phyloP scores from a whole-genome alignment of 192 early-diverging fungal species.

The Geranomyces variabilis region DNA sequence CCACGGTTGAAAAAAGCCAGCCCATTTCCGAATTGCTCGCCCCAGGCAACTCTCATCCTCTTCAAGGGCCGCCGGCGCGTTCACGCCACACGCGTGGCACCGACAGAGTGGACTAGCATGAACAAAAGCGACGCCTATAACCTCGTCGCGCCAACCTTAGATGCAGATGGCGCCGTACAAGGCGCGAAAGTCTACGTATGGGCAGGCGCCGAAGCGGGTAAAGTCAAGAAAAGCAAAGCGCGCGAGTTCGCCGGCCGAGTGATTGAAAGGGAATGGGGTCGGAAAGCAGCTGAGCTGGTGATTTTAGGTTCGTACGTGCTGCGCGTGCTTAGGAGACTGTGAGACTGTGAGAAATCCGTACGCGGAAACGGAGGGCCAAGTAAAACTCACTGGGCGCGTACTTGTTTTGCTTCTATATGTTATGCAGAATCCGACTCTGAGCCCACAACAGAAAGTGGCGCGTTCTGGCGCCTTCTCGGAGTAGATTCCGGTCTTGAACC shows the following conservation, averaged over 20 bases:
- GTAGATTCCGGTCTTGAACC: background rate
- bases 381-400: too few relatives aligned
- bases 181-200: conserved; percentile 33
- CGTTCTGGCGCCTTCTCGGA: conserved; percentile 11
- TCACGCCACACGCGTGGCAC: conserved; percentile 19
- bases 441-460: background rate
- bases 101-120: background rate
- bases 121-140: conserved; percentile 38
- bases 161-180: conserved; percentile 6
- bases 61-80: conserved; percentile 41
- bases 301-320: background rate
- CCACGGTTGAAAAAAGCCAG: background rate
- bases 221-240: conserved; percentile 37
- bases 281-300: conserved; percentile 34
- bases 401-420: too few relatives aligned
- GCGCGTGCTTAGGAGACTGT: too few relatives aligned
- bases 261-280: conserved; percentile 39
- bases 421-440: too few relatives aligned
- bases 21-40: background rate
- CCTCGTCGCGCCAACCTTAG: conserved; percentile 21
- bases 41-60: conserved; percentile 12
- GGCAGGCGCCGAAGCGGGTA: conserved; percentile 25
- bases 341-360: too few relatives aligned
- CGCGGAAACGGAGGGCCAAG: too few relatives aligned
- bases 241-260: conserved; percentile 35